These are phyloP conservation scores for Nyssa sinensis DNA, from an alignment of 148 eudicot species.

Conservation along the genomic window DNA sequence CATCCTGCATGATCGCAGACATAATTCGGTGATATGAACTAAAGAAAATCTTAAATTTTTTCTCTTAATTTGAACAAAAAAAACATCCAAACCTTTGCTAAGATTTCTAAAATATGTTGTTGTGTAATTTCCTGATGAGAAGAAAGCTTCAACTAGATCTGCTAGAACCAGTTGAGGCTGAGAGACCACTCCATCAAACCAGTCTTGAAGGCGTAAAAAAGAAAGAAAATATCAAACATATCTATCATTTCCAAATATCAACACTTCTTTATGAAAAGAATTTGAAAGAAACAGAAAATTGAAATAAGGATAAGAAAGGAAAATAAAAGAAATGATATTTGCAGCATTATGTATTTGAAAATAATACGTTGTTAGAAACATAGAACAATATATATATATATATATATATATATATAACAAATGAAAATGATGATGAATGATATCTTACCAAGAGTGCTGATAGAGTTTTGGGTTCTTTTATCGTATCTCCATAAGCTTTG, in stretches of 20 bases:
- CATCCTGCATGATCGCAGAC: conserved; percentile 49
- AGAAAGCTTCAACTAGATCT: conserved; percentile 79
- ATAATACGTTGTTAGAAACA: neutral
- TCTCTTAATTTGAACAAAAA: neutral
- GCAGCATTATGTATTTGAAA: too few species aligned
- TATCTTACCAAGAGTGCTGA: conserved; percentile 57
- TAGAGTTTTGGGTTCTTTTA: conserved; percentile 52
- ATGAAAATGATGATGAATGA: neutral
- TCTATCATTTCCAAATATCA: neutral
- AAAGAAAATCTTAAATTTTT: neutral
- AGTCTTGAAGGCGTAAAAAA: conserved; percentile 43
- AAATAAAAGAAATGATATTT: too few species aligned
- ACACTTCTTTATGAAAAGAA: neutral
- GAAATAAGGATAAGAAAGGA: too few species aligned
- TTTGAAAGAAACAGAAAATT: too few species aligned
- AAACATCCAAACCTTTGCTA: conserved; percentile 57
- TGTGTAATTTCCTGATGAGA: conserved; percentile 81
- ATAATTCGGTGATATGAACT: neutral
- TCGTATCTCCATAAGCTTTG: conserved; percentile 93
- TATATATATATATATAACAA: neutral
- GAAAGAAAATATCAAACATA: neutral
- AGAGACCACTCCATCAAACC: conserved; percentile 91
- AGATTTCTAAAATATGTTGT: conserved; percentile 76
- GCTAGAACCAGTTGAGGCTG: conserved; percentile 90
- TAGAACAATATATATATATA: neutral